These are phyloP conservation scores for Marsdenia floribunda DNA, from an alignment of 257 asterid species.

Conservation along the genomic window DNA sequence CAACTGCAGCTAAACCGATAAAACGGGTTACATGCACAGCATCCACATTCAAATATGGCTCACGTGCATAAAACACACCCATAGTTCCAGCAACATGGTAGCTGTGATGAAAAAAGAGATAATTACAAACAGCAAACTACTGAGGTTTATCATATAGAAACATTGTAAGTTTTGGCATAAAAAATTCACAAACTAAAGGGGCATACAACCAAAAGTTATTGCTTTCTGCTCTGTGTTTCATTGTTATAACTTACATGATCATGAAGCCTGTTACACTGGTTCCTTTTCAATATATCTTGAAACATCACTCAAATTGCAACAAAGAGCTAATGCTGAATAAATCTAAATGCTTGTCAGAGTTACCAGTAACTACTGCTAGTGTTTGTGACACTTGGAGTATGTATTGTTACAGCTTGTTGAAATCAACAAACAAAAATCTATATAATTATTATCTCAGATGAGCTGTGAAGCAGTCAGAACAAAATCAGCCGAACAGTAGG, in stretches of 20 bases:
- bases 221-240: not conserved
- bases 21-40: conserved; percentile 89
- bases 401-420: not conserved
- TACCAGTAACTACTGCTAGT: not conserved
- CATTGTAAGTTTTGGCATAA: not conserved
- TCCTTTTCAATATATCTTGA: not conserved
- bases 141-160: not conserved
- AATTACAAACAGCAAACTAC: conserved; percentile 18
- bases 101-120: conserved; percentile 39
- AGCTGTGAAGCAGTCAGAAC: not conserved
- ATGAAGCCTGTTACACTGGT: not conserved
- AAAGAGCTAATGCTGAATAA: not conserved
- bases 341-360: not conserved
- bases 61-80: conserved; percentile 81
- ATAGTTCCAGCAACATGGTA: conserved; percentile 86
- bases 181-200: not conserved
- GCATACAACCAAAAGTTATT: not conserved
- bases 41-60: conserved; percentile 67
- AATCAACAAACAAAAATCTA: not conserved
- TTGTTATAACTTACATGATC: not conserved
- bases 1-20: conserved; percentile 87
- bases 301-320: not conserved
- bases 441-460: not conserved
- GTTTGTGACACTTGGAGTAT: not conserved
- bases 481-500: not conserved